A percentile compares a stretch with the other conserved stretches of the same genome.
Conservation (phyloP, 2,329 filamentous ascomycete genomes). For the Grosmannia penicillata region DNA sequence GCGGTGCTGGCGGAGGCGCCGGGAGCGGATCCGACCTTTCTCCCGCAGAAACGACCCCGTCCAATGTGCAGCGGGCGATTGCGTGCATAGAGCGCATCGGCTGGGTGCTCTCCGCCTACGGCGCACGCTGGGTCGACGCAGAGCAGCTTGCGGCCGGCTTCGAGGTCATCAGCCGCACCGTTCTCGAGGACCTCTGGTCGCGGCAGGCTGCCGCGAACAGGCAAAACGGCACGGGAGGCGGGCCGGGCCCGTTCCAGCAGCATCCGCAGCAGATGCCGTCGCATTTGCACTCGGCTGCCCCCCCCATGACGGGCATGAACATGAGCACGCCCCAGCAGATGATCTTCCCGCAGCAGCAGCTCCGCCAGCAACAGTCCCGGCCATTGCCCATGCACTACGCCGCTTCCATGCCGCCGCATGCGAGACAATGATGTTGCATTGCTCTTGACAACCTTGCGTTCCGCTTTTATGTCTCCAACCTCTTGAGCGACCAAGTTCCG, state of each 20-base stretch:
- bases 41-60: slow-evolving; percentile 14
- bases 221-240: not conserved
- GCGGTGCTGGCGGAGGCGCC: slow-evolving; percentile 10
- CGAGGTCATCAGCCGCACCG: slow-evolving; percentile 30
- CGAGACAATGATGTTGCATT: not conserved
- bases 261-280: slow-evolving; percentile 1
- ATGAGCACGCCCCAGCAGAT: slow-evolving; percentile 1
- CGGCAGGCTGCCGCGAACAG: slow-evolving; percentile 15
- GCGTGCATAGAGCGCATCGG: slow-evolving; percentile 38
- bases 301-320: not conserved
- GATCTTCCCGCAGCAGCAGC: slow-evolving; percentile 6
- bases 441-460: not conserved
- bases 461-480: not conserved
- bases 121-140: slow-evolving; percentile 44
- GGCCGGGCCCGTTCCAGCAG: not conserved
- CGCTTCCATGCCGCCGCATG: not conserved
- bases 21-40: no score
- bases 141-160: slow-evolving; percentile 38
- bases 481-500: no score
- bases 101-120: slow-evolving; percentile 39
- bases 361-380: slow-evolving; percentile 1
- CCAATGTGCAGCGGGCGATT: slow-evolving; percentile 41
- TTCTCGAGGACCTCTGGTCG: slow-evolving; percentile 26
- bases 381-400: not conserved
- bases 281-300: not conserved